A percentile compares a stretch with the other conserved stretches of the same genome.
These are phyloP conservation scores for Furcasterigmium furcatum DNA, from an alignment of 2,329 filamentous ascomycete species.

Conservation along the genomic window DNA sequence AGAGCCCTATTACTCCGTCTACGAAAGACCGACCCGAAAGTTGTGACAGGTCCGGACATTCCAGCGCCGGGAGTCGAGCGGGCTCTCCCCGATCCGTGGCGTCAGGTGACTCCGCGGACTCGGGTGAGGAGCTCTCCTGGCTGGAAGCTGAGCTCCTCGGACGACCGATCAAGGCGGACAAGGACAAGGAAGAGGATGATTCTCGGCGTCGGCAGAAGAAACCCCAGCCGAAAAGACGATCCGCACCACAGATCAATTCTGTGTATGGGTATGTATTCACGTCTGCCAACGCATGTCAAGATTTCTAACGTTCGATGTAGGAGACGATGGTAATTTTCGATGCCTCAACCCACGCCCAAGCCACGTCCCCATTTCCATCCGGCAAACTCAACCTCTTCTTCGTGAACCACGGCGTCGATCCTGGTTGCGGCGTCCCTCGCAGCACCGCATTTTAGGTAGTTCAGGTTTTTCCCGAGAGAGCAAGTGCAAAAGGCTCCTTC, in stretches of 20 bases:
- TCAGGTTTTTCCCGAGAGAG: too few species aligned
- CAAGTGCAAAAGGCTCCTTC: too few species aligned
- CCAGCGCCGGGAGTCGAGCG: conserved; percentile 4
- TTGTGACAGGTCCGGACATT: conserved; percentile 3
- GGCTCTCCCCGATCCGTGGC: conserved; percentile 7
- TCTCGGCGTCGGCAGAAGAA: conserved; percentile 13
- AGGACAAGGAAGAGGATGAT: conserved; percentile 19
- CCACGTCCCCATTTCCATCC: too few species aligned
- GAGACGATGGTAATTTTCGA: conserved; percentile 27
- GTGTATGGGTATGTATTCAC: conserved; percentile 26
- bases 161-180: conserved; percentile 20
- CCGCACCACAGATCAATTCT: conserved; percentile 27
- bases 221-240: conserved; percentile 21
- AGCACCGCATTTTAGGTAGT: too few species aligned
- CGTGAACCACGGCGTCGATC: too few species aligned
- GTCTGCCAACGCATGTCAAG: neutral
- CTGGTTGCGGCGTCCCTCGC: too few species aligned
- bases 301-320: conserved; percentile 15
- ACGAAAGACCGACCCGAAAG: too few species aligned
- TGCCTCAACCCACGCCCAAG: too few species aligned
- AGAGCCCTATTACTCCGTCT: too few species aligned
- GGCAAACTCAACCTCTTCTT: too few species aligned
- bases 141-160: conserved; percentile 34
- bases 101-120: conserved; percentile 7
- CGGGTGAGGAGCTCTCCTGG: conserved; percentile 26